Conservation (phyloP, 768 basidiomycete species). For the Xerocomus potaroensis region DNA sequence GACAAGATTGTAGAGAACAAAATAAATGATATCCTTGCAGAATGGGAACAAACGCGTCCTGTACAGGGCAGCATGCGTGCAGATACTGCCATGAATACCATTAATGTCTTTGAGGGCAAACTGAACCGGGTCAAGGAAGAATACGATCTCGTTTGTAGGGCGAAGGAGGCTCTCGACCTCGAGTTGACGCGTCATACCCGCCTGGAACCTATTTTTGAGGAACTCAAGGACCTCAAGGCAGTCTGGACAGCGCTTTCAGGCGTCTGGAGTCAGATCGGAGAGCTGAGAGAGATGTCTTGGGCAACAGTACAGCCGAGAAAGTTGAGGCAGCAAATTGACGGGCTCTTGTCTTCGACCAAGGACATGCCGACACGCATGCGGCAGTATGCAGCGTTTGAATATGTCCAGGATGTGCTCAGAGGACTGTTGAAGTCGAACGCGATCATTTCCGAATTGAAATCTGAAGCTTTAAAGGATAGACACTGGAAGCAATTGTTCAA, state of each 20-base stretch:
- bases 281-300: constrained; percentile 87
- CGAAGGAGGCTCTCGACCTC: constrained; percentile 95
- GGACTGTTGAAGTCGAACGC: constrained; percentile 86
- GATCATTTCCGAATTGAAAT: constrained; percentile 91
- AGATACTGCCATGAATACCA: constrained; percentile 93
- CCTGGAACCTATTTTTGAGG: constrained; percentile 91
- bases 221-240: constrained; percentile 92
- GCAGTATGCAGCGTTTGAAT: constrained; percentile 98
- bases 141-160: constrained; percentile 90
- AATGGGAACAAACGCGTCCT: constrained; percentile 96
- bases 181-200: constrained; percentile 88
- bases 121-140: constrained; percentile 88
- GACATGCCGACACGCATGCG: constrained; percentile 99
- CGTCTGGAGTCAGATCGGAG: constrained; percentile 90
- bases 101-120: constrained; percentile 92
- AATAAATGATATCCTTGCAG: constrained; percentile 82
- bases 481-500: constrained; percentile 99
- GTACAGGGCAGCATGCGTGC: constrained; percentile 96
- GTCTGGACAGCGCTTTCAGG: constrained; percentile 99
- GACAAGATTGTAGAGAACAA: constrained; percentile 98
- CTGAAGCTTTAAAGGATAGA: constrained; percentile 93
- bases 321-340: constrained; percentile 89
- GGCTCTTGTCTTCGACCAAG: constrained; percentile 87
- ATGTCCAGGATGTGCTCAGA: constrained; percentile 87
- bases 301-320: constrained; percentile 92